A percentile compares a stretch with the other conserved stretches of the same genome.
Evolutionary conservation across 257 asterid species (phyloP).

Genomic region (Jacaranda copaia): DNA sequence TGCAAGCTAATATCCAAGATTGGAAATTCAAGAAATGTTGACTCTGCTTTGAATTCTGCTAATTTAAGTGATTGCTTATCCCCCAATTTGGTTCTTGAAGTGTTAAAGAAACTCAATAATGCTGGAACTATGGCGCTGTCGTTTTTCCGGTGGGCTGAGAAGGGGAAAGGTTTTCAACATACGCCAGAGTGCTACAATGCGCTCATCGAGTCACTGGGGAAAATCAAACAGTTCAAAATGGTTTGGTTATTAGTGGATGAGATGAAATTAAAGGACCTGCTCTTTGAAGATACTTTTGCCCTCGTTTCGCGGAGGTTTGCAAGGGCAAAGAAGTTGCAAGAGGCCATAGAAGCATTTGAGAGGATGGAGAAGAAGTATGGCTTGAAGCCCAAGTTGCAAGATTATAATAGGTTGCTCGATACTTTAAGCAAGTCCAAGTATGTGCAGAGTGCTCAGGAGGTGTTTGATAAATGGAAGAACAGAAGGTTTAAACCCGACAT

Average conservation of each 20-base stretch:
- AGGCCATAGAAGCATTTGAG: conserved; percentile 75
- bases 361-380: conserved; percentile 78
- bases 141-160: conserved; percentile 89
- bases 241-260: conserved; percentile 78
- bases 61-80: conserved; percentile 37
- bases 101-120: conserved; percentile 69
- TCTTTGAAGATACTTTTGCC: conserved; percentile 64
- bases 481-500: conserved; percentile 61
- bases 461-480: conserved; percentile 75
- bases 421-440: conserved; percentile 73
- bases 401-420: conserved; percentile 82
- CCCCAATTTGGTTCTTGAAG: conserved; percentile 63
- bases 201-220: conserved; percentile 77
- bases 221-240: conserved; percentile 81
- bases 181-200: conserved; percentile 68
- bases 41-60: conserved; percentile 48
- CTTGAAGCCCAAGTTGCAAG: conserved; percentile 60
- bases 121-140: conserved; percentile 70
- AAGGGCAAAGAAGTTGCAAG: conserved; percentile 75
- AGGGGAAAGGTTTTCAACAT: conserved; percentile 42
- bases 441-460: conserved; percentile 68
- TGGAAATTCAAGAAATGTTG: conserved; percentile 44
- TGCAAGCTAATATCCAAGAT: conserved; percentile 51
- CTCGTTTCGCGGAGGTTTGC: conserved; percentile 80
- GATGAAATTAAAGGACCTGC: conserved; percentile 57